Conservation (phyloP, 208 protist genomes). For the Acanthamoeba castellanii region DNA sequence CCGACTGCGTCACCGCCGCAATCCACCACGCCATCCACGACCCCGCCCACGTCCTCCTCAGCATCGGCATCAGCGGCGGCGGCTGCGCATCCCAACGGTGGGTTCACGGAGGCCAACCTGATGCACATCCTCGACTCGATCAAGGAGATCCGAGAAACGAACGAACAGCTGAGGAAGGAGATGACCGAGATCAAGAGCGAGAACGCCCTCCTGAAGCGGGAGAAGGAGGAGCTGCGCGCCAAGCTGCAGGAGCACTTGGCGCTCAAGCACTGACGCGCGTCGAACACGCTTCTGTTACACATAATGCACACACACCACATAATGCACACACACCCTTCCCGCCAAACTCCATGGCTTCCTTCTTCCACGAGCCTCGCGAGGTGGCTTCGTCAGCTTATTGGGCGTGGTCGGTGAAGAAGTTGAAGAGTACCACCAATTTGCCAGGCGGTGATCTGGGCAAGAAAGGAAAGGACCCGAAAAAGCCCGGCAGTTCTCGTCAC, state of each 20-base stretch:
- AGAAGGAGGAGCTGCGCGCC: constrained; percentile 56
- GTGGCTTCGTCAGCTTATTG: too few species aligned
- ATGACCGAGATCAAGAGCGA: constrained; percentile 51
- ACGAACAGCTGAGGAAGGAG: constrained; percentile 51
- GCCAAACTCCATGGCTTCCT: too few species aligned
- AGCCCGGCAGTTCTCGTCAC: too few species aligned
- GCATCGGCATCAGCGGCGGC: background rate
- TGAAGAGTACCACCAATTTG: too few species aligned
- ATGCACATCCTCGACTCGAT: constrained; percentile 44
- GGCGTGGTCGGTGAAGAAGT: too few species aligned
- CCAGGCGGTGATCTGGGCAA: too few species aligned
- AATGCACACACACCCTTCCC: too few species aligned
- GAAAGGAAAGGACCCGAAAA: too few species aligned
- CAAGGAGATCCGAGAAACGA: constrained; percentile 66
- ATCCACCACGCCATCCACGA: background rate
- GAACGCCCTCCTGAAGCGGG: constrained; percentile 41
- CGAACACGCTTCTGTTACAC: too few species aligned
- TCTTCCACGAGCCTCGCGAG: too few species aligned
- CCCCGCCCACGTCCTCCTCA: background rate
- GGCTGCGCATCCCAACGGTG: constrained; percentile 7
- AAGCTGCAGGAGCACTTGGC: constrained; percentile 59
- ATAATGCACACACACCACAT: too few species aligned
- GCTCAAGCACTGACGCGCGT: background rate
- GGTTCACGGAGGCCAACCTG: constrained; percentile 40
- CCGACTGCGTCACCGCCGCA: background rate